These are phyloP conservation scores for Pleurotus ostreatus DNA, from an alignment of 768 basidiomycete species.

Conservation along the genomic window DNA sequence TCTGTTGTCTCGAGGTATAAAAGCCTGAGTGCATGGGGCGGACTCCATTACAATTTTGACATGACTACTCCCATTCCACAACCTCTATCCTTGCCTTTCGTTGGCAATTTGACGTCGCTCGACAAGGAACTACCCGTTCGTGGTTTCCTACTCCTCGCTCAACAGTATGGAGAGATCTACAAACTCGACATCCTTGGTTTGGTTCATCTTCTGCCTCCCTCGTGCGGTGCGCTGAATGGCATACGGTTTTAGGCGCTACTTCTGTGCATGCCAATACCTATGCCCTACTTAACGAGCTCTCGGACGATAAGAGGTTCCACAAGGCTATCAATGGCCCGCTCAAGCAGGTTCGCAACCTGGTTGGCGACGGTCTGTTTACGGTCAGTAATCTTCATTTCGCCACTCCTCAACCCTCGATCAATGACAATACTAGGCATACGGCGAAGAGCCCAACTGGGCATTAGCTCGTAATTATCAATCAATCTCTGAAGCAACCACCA, in stretches of 20 bases:
- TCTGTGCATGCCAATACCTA: conserved; percentile 28
- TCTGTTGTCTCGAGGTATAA: neutral
- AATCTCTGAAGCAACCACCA: neutral
- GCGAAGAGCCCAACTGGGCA: conserved; percentile 42
- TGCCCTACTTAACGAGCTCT: conserved; percentile 35
- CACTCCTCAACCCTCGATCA: neutral
- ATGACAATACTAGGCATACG: conserved; percentile 24
- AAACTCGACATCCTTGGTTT: conserved; percentile 31
- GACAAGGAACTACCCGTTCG: conserved; percentile 32
- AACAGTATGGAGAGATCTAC: conserved; percentile 38
- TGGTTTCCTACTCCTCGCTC: conserved; percentile 29
- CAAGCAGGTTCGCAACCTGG: conserved; percentile 28
- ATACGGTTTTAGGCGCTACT: conserved; percentile 16
- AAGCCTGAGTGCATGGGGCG: neutral
- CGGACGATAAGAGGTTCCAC: conserved; percentile 37
- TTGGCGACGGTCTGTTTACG: conserved; percentile 39
- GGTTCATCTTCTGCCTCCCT: conserved; percentile 3
- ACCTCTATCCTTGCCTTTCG: conserved; percentile 36
- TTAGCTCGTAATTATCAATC: conserved; percentile 32
- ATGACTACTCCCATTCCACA: conserved; percentile 38
- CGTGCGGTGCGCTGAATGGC: neutral
- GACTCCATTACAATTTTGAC: neutral
- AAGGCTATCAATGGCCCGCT: conserved; percentile 33
- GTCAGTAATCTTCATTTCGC: conserved; percentile 15
- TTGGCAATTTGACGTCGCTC: conserved; percentile 33